Conservation (phyloP, 2,329 filamentous ascomycete species). For the Claviceps humidiphila region DNA sequence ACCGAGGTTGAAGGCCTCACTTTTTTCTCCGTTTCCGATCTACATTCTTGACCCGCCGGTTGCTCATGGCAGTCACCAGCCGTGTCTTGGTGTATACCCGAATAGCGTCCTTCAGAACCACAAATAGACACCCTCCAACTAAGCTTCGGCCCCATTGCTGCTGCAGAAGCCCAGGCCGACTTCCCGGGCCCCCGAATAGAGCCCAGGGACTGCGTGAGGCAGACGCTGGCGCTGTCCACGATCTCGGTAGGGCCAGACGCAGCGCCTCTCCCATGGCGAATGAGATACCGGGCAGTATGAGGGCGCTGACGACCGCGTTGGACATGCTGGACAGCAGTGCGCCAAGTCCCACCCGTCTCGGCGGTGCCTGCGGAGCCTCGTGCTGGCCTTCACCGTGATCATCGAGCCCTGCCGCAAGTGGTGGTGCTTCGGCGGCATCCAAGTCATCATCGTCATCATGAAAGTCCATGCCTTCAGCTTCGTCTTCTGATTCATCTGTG, state of each 20-base stretch:
- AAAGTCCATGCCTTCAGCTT: not conserved
- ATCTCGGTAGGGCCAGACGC: slow-evolving; percentile 50
- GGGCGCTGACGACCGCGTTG: slow-evolving; percentile 37
- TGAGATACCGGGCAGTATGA: slow-evolving; percentile 74
- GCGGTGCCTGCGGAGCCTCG: slow-evolving; percentile 22
- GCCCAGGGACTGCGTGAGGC: slow-evolving; percentile 16
- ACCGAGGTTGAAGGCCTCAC: not conserved
- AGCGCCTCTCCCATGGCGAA: slow-evolving; percentile 66
- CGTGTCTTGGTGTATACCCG: slow-evolving; percentile 51
- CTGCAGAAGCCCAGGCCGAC: slow-evolving; percentile 57
- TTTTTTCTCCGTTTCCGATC: slow-evolving; percentile 19
- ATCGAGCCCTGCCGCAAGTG: slow-evolving; percentile 2
- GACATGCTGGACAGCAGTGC: slow-evolving; percentile 28
- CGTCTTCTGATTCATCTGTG: not conserved
- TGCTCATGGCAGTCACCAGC: slow-evolving; percentile 40
- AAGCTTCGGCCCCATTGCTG: slow-evolving; percentile 81
- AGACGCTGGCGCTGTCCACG: slow-evolving; percentile 48
- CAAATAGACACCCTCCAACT: slow-evolving; percentile 75
- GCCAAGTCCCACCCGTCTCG: slow-evolving; percentile 20
- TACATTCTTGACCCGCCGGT: slow-evolving; percentile 41
- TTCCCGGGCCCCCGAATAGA: slow-evolving; percentile 8
- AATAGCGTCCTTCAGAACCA: slow-evolving; percentile 63
- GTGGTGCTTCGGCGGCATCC: not conserved
- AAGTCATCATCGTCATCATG: not conserved
- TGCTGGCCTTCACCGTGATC: slow-evolving; percentile 13